Evolutionary conservation across 2,329 filamentous ascomycete species (phyloP).

Genomic region (Penicillium psychrosexuale): DNA sequence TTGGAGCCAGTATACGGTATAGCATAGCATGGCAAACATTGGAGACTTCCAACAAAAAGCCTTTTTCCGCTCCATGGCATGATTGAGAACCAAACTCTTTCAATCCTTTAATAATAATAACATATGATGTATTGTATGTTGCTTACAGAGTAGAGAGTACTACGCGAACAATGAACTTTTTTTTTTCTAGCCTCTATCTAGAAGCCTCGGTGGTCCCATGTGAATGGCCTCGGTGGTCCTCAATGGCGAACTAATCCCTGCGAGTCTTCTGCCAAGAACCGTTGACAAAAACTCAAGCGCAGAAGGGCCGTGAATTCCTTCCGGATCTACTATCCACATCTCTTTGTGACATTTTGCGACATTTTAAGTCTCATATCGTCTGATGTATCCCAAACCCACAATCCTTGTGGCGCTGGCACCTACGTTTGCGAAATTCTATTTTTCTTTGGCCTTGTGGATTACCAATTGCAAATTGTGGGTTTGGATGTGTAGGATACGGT

Average conservation of each 20-base stretch:
- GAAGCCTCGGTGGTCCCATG: conserved; percentile 11
- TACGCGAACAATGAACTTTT: neutral
- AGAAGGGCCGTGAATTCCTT: conserved; percentile 9
- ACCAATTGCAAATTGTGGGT: neutral
- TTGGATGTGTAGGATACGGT: conserved; percentile 2
- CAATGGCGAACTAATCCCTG: neutral
- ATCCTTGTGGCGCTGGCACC: conserved; percentile 9
- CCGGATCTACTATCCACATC: conserved; percentile 10
- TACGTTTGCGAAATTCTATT: conserved; percentile 2
- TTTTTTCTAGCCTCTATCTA: neutral
- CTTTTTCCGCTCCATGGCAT: neutral
- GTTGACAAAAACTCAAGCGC: conserved; percentile 3
- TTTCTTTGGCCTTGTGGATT: neutral
- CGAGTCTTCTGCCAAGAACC: conserved; percentile 2
- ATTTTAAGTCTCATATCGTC: conserved; percentile 3
- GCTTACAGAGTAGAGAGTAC: neutral
- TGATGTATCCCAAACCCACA: conserved; percentile 18
- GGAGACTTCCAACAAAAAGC: neutral
- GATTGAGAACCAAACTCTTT: neutral
- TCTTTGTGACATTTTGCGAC: conserved; percentile 7
- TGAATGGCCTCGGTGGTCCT: conserved; percentile 3
- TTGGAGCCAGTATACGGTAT: neutral
- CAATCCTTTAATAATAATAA: neutral
- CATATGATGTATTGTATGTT: neutral
- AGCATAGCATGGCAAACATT: neutral